A percentile compares a stretch with the other conserved stretches of the same genome.
These are phyloP conservation scores for Claviceps purpurea DNA, from an alignment of 2,329 filamentous ascomycete species.

Conservation along the genomic window DNA sequence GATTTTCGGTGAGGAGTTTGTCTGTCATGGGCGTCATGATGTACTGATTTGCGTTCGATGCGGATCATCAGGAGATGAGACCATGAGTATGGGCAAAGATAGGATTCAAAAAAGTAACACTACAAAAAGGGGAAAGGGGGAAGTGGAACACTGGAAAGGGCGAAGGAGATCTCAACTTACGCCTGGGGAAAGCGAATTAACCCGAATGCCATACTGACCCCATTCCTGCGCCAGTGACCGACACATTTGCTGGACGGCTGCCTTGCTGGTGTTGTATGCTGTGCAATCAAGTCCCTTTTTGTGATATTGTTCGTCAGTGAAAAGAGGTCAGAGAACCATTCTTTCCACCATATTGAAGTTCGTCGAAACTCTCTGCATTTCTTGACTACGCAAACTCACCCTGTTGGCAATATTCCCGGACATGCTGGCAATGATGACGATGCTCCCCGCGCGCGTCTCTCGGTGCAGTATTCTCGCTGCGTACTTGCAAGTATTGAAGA, in stretches of 20 bases:
- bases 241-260: constrained; percentile 45
- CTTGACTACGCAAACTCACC: constrained; percentile 28
- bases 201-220: constrained; percentile 47
- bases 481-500: constrained; percentile 74
- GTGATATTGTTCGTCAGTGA: neutral
- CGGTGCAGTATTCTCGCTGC: constrained; percentile 65
- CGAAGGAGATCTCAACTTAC: constrained; percentile 14
- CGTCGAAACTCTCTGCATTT: too few relatives aligned
- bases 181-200: constrained; percentile 54
- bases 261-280: constrained; percentile 51
- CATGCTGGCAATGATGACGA: constrained; percentile 59
- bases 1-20: constrained; percentile 61
- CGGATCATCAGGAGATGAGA: neutral
- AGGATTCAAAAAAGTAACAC: neutral
- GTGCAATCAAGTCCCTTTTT: constrained; percentile 45
- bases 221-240: constrained; percentile 49
- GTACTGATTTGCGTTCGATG: constrained; percentile 29
- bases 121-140: neutral
- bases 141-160: too few relatives aligned
- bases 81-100: neutral
- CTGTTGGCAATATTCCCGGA: constrained; percentile 53
- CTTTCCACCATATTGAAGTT: too few relatives aligned
- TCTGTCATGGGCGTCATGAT: constrained; percentile 77
- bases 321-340: too few relatives aligned
- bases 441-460: constrained; percentile 43